Conservation (phyloP, 1,284 basidiomycete genomes). For the Sanghuangporus weigelae region DNA sequence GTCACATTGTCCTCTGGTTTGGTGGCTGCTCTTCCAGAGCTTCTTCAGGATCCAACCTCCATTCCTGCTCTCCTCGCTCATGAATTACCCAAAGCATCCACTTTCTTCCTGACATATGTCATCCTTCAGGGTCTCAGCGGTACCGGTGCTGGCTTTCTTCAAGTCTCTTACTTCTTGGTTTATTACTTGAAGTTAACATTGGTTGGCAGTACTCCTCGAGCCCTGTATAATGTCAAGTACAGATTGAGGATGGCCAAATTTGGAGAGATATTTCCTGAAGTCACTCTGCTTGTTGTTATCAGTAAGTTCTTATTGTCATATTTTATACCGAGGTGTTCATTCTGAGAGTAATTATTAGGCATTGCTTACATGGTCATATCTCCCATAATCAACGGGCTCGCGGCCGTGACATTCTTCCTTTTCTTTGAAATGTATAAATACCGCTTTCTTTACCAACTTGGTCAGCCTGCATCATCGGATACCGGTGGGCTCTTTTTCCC, state of each 20-base stretch:
- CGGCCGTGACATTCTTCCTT: slow-evolving; percentile 75
- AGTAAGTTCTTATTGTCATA: slow-evolving; percentile 41
- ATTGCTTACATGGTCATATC: slow-evolving; percentile 87
- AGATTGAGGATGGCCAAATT: slow-evolving; percentile 62
- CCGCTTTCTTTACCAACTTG: slow-evolving; percentile 77
- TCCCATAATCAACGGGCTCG: slow-evolving; percentile 91
- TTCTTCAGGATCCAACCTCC: slow-evolving; percentile 56
- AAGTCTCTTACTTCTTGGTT: slow-evolving; percentile 68
- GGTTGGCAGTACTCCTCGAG: slow-evolving; percentile 87
- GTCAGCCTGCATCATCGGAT: slow-evolving; percentile 69
- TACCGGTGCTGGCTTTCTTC: slow-evolving; percentile 77
- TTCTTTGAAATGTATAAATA: slow-evolving; percentile 90
- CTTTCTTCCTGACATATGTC: slow-evolving; percentile 85
- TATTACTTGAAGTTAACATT: slow-evolving; percentile 86
- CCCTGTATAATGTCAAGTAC: slow-evolving; percentile 76
- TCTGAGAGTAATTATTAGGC: slow-evolving; percentile 32
- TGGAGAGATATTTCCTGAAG: slow-evolving; percentile 82
- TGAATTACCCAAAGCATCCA: slow-evolving; percentile 80
- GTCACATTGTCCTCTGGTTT: slow-evolving; percentile 82
- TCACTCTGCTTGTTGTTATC: slow-evolving; percentile 76
- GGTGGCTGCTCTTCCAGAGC: slow-evolving; percentile 57
- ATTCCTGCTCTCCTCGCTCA: slow-evolving; percentile 65
- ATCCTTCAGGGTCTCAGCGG: slow-evolving; percentile 70
- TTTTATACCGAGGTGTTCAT: background rate
- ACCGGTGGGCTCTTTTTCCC: slow-evolving; percentile 97